These are phyloP conservation scores for Asterella californica DNA, from an alignment of 225 moss, liverwort and hornwort species.

Conservation along the genomic window DNA sequence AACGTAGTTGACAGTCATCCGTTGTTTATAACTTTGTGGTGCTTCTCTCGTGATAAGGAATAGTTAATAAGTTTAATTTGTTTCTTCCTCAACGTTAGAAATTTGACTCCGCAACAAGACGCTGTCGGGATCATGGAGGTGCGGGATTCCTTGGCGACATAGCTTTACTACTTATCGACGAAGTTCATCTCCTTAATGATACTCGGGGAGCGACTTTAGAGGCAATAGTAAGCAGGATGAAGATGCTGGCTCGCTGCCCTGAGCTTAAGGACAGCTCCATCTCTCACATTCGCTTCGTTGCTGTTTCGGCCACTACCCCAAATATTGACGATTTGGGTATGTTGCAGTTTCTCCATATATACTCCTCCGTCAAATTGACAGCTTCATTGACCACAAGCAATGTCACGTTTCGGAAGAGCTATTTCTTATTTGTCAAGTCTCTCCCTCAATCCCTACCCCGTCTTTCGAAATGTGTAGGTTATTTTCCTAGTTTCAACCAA, in stretches of 20 bases:
- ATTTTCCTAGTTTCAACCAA: not conserved
- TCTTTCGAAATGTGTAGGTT: not conserved
- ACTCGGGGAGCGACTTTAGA: constrained; percentile 90
- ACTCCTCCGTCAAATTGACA: too few species aligned
- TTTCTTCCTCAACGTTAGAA: constrained; percentile 45
- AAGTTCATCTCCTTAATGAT: constrained; percentile 94
- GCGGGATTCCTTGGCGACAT: constrained; percentile 86
- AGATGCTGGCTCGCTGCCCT: constrained; percentile 84
- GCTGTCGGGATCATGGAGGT: constrained; percentile 90
- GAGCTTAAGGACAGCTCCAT: constrained; percentile 76
- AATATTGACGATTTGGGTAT: constrained; percentile 93
- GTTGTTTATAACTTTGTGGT: too few species aligned
- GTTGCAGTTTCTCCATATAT: not conserved
- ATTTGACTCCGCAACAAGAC: constrained; percentile 83
- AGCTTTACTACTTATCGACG: constrained; percentile 83
- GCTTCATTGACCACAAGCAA: too few species aligned
- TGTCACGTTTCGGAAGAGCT: too few species aligned
- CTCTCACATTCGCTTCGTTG: constrained; percentile 75
- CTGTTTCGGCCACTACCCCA: constrained; percentile 91
- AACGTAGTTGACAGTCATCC: too few species aligned
- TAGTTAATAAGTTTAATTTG: not conserved
- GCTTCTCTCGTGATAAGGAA: too few species aligned
- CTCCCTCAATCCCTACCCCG: not conserved
- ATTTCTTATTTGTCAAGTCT: not conserved
- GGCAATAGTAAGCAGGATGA: constrained; percentile 96